Evolutionary conservation across 1,284 basidiomycete species (phyloP), one percentile per base, ranked within the genome.

Genomic region (Pseudozyma thailandica): DNA sequence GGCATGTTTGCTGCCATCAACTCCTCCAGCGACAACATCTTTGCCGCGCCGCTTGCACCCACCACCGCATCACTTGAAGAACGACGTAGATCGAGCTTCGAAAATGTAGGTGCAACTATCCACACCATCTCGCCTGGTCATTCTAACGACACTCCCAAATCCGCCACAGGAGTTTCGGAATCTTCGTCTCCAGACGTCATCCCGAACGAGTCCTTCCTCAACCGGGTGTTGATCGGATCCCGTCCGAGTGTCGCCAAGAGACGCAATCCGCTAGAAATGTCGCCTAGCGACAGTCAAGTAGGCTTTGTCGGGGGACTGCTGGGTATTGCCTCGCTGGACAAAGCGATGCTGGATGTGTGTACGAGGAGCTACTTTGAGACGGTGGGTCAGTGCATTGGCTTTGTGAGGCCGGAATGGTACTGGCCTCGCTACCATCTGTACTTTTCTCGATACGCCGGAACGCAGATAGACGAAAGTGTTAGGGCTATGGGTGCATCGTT

Each of bases 281-380:
- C 48, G 6, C 26, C 50, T 7, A 15, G 23, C 44, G 1, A 33
- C 26, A 16, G 18, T 37, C 7, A 60, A 33, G 53, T 68, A 20
- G 59, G 65, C 41, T 69, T 69, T 21, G 58, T 61, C 4, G 65
- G 65, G 6, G 64, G 64, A 2, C 42, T 69, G 27, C 49, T 69
- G 3, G 65, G 65, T 21, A 63, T 69, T 5, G 50, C 46, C 3
- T 62, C 58, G 16, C 50, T 69, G 9, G 65, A 69, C 48, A 61
- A 63, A 33, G 42, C 50, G 28, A 43, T 69, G 47, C 50, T 69
- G 6, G 65, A 69, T 21, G 50, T 39, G 2, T 69, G 65, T 44
- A 51, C 50, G 20, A 55, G 54, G 27, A 37, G 59, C 3, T 69
- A 62, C 39, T 69, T 69, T 21, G 55, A 63, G 10, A 44, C 38